Percentiles rank a stretch among this genome's conserved stretches.
Evolutionary conservation across 2,329 filamentous ascomycete species (phyloP).

Genomic region (Akanthomyces dipterigenus): DNA sequence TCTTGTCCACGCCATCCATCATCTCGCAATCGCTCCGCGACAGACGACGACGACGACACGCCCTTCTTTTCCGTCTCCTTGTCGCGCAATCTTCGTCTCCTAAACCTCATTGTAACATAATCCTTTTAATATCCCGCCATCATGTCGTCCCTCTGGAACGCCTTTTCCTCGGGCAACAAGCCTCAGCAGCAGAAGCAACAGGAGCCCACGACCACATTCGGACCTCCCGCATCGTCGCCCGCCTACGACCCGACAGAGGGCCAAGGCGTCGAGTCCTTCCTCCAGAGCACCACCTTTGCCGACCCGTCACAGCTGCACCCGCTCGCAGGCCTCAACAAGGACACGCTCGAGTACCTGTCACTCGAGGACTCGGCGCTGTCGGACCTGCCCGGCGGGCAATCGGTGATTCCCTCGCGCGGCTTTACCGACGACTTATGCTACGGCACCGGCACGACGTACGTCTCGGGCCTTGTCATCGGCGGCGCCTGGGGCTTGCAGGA

Average conservation of each 20-base stretch:
- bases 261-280: conserved; percentile 80
- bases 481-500: conserved; percentile 91
- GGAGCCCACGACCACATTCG: conserved; percentile 30
- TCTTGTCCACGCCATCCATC: not conserved
- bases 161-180: conserved; percentile 54
- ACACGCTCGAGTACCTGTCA: conserved; percentile 88
- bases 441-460: conserved; percentile 89
- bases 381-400: conserved; percentile 77
- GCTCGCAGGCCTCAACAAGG: conserved; percentile 84
- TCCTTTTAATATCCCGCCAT: conserved; percentile 16
- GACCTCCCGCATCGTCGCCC: conserved; percentile 46
- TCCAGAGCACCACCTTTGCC: conserved; percentile 67
- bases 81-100: not conserved
- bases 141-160: conserved; percentile 56
- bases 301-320: conserved; percentile 89
- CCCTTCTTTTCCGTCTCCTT: not conserved
- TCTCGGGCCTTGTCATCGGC: conserved; percentile 77
- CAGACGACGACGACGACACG: not conserved
- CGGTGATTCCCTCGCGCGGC: conserved; percentile 85
- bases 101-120: not conserved
- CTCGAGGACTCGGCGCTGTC: conserved; percentile 89
- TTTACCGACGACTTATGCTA: conserved; percentile 99
- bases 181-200: conserved; percentile 29
- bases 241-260: conserved; percentile 64
- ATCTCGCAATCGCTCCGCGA: not conserved